phyloP scores from a whole-genome alignment of 345 rosid species.

The Boechera stricta region DNA sequence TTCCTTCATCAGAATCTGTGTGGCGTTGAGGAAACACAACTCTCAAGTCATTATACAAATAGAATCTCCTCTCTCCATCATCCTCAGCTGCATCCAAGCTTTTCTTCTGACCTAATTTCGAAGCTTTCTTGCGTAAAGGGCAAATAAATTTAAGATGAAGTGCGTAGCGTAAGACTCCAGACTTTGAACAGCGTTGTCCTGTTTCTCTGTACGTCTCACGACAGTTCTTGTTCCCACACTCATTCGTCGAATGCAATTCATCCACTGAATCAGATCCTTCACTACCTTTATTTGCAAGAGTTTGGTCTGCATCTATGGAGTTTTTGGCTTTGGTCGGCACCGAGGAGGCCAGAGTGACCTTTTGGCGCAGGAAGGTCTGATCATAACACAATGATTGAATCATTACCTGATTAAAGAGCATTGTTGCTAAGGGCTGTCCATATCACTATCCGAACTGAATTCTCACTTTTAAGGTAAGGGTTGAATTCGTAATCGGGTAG shows the following conservation, averaged over 20 bases:
- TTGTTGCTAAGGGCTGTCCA: too few relatives aligned
- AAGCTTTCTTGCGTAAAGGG: slow-evolving; percentile 60
- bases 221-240: slow-evolving; percentile 36
- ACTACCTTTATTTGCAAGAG: slow-evolving; percentile 8
- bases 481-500: too few relatives aligned
- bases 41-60: slow-evolving; percentile 75
- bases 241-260: slow-evolving; percentile 4
- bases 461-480: too few relatives aligned
- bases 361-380: slow-evolving; percentile 88
- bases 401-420: neutral
- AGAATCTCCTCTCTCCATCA: slow-evolving; percentile 67
- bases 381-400: slow-evolving; percentile 4
- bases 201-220: slow-evolving; percentile 42
- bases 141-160: slow-evolving; percentile 90
- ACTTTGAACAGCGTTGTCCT: slow-evolving; percentile 54
- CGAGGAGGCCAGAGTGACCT: slow-evolving; percentile 69
- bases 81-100: slow-evolving; percentile 29
- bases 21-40: slow-evolving; percentile 92
- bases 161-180: slow-evolving; percentile 79
- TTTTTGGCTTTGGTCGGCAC: slow-evolving; percentile 47
- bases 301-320: neutral
- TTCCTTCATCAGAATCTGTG: slow-evolving; percentile 91
- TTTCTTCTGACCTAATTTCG: slow-evolving; percentile 52
- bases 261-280: slow-evolving; percentile 41
- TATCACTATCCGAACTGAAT: too few relatives aligned